These are phyloP conservation scores for Anthracocystis setariae DNA, from an alignment of 1,284 basidiomycete species.

Conservation along the genomic window DNA sequence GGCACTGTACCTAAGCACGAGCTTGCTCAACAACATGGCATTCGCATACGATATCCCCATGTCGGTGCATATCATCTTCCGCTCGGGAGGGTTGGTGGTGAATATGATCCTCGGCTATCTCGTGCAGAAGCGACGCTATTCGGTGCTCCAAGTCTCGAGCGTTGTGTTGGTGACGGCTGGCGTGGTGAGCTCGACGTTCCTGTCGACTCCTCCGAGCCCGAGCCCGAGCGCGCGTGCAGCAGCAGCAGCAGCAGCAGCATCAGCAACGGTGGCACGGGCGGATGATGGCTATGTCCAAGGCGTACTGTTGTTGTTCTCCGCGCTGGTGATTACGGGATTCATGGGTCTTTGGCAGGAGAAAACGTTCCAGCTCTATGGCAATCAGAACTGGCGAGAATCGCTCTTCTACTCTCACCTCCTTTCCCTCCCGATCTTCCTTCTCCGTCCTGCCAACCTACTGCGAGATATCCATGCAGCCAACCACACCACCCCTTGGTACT, in stretches of 20 bases:
- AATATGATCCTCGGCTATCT: conserved; percentile 80
- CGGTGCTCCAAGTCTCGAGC: conserved; percentile 69
- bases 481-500: conserved; percentile 46
- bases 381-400: conserved; percentile 82
- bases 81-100: conserved; percentile 86
- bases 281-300: conserved; percentile 74
- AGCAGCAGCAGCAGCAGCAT: not conserved
- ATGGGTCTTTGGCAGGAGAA: conserved; percentile 87
- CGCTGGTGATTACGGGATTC: conserved; percentile 82
- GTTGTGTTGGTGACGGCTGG: conserved; percentile 83
- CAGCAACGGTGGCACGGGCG: not conserved
- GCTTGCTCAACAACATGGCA: conserved; percentile 88
- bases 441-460: conserved; percentile 16
- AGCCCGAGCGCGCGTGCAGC: too few species aligned
- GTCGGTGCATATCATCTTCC: conserved; percentile 92
- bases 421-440: conserved; percentile 77
- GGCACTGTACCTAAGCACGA: conserved; percentile 80
- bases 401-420: conserved; percentile 81
- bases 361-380: conserved; percentile 77
- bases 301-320: conserved; percentile 78
- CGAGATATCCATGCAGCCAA: conserved; percentile 48
- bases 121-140: conserved; percentile 69
- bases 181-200: conserved; percentile 83
- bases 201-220: conserved; percentile 72
- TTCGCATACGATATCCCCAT: conserved; percentile 87